Conservation (phyloP, 1,139 yeast species). For the Candida tetrigidarum region DNA sequence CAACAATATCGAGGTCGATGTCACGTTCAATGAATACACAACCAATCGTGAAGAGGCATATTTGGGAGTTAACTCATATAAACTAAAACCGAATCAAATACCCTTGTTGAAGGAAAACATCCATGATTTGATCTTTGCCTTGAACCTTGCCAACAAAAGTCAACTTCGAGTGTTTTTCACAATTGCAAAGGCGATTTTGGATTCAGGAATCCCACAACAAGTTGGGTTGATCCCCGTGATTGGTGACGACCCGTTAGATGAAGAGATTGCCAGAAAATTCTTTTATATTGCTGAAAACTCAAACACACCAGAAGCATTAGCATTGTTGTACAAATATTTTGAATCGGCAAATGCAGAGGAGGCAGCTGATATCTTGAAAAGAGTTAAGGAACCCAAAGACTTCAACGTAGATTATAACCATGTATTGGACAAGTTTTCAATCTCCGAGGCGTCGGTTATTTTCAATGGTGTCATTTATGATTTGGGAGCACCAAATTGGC, state of each 20-base stretch:
- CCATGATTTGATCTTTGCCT: constrained; percentile 72
- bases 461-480: constrained; percentile 73
- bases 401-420: constrained; percentile 30
- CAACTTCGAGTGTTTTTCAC: constrained; percentile 53
- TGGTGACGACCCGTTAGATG: constrained; percentile 32
- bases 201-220: constrained; percentile 73
- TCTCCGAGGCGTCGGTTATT: constrained; percentile 56
- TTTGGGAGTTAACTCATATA: constrained; percentile 31
- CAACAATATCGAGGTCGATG: constrained; percentile 75
- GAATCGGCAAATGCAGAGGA: constrained; percentile 32
- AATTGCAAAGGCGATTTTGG: constrained; percentile 53
- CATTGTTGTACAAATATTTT: constrained; percentile 42
- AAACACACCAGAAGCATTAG: constrained; percentile 40
- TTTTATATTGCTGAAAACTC: constrained; percentile 38
- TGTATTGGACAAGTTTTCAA: constrained; percentile 36
- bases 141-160: constrained; percentile 60
- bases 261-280: constrained; percentile 33
- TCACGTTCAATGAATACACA: constrained; percentile 51
- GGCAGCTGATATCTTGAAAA: constrained; percentile 26
- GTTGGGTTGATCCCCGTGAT: constrained; percentile 76
- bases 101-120: constrained; percentile 76
- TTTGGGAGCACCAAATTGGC: constrained; percentile 41
- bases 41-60: constrained; percentile 46
- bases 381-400: constrained; percentile 21
- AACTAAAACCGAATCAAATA: constrained; percentile 55